Evolutionary conservation across 148 eudicot species (phyloP), one percentile per base, ranked within the genome.

Genomic region (Gaultheria prostrata): DNA sequence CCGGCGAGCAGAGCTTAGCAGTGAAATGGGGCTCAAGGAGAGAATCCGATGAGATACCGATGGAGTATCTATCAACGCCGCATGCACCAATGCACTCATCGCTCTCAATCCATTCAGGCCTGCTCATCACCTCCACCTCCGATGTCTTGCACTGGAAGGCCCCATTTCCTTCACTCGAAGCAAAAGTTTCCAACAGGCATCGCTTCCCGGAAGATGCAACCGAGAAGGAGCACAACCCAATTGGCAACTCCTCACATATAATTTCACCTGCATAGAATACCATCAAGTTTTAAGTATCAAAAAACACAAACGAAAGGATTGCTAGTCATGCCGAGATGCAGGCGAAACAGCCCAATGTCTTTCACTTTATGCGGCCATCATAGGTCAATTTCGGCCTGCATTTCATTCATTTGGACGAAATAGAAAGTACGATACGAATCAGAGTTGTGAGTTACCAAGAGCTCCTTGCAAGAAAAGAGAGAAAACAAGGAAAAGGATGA

Each of bases 41-140:
- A 15, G 88, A 9, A 63, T 86, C 91, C 4, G 89, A 86, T 2
- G 91, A 87, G 79, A 89, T 89, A 7, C 91, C 91, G 46, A 86
- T 50, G 0, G 88, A 48, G 76, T 80, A 59, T 70, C 91, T 84
- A 32, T 86, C 87, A 13, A 89, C 32, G 2, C 91, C 91, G 63
- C 91, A 87, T 0, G 87, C 87, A 1, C 51, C 69, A 2, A 84
- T 61, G 56, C 91, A 87, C n/a, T 70, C 86, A 21, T 87, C 90
- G 18, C 48, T 84, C 72, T 87, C 91, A 35, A 89, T 80, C 85
- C 85, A 86, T 71, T 87, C 89, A 5, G 78, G 70, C 82, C 87
- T 59, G 46, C 74, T 61, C 11, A 35, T 70, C 53, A 84, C 91
- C 2, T 35, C 80, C 61, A 89, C 86, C 65, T 84, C 86, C 0